These are phyloP conservation scores for Talaromyces pinophilus DNA, from an alignment of 2,329 filamentous ascomycete genomes.

Conservation along the genomic window DNA sequence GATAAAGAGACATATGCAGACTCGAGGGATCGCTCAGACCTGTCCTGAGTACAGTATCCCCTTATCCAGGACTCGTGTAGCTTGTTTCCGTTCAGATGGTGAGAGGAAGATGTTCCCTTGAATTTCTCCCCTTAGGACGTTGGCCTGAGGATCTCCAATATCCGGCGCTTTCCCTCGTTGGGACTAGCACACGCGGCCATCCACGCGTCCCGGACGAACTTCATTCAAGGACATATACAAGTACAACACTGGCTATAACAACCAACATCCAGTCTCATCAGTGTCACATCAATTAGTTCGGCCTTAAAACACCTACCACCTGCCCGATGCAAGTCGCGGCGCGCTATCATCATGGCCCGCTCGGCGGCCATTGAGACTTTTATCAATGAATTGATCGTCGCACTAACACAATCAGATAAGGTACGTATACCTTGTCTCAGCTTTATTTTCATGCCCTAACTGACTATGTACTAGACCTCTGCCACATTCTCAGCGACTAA, in stretches of 20 bases:
- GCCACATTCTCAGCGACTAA: conserved; percentile 34
- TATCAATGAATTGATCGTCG: conserved; percentile 67
- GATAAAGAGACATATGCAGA: neutral
- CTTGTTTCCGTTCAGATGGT: neutral
- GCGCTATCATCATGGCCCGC: conserved; percentile 63
- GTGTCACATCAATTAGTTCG: conserved; percentile 28
- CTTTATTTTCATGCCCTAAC: conserved; percentile 1
- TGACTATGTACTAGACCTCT: conserved; percentile 30
- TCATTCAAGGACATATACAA: conserved; percentile 28
- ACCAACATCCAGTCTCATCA: conserved; percentile 46
- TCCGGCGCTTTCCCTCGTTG: conserved; percentile 3
- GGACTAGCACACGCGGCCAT: conserved; percentile 15
- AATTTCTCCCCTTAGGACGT: conserved; percentile 6
- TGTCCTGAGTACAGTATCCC: neutral
- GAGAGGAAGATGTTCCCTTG: neutral
- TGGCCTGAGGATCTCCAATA: conserved; percentile 13
- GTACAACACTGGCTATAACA: conserved; percentile 23
- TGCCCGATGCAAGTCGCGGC: neutral
- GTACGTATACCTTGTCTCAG: conserved; percentile 1
- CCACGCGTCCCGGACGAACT: conserved; percentile 47
- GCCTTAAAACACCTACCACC: neutral
- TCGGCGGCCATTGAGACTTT: conserved; percentile 64
- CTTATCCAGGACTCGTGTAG: neutral
- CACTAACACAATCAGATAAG: conserved; percentile 18
- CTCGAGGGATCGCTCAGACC: neutral